Evolutionary conservation across 1,139 yeast genomes (phyloP), one percentile per base, ranked within the genome.

Genomic region (Hansenula lynferdii): DNA sequence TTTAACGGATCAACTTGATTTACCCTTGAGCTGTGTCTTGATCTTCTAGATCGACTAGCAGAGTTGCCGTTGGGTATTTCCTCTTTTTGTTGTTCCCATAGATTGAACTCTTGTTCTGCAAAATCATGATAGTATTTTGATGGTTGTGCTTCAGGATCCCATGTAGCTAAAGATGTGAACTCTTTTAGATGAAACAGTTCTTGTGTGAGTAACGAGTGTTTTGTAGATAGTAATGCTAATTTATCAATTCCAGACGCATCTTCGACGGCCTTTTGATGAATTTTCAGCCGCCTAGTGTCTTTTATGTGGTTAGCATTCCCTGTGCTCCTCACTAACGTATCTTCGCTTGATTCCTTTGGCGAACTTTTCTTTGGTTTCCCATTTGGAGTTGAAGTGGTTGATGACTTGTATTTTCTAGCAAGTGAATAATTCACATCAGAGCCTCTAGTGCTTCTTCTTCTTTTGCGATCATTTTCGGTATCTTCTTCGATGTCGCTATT

Each of bases 101-200:
- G 28, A 22, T 49, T 44, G 33, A 43, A 40, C n/a, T 57, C 48
- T 9, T 55, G 53, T 7, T 42, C 44, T 8, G 56, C 39, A 42
- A 55, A 63, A 14, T 51, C 54, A 14, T 48, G 43, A 36, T 51
- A 60, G 34, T 37, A 41, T 25, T 42, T 43, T 3, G 51, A 41
- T 11, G 43, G 44, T 8, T 42, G 32, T 34, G 54, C 42, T 48
- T 51, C 39, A 5, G 69, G 70, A 41, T 63, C 64, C 53, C 60
- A 64, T 6, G 61, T 61, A 1, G 54, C 55, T 37, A 64, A 42
- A 1, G 67, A 67, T 7, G 70, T 65, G 46, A 60, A 72, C 42
- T 68, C 62, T 33, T 61, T 51, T 29, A 72, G 49, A 49, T 72
- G 75, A 40, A 63, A 71, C 14, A 72, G 51, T 43, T 72, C 75